Base-by-base conservation (phyloP, 2,329 filamentous ascomycete species). In the Aspergillus luchuensis region DNA sequence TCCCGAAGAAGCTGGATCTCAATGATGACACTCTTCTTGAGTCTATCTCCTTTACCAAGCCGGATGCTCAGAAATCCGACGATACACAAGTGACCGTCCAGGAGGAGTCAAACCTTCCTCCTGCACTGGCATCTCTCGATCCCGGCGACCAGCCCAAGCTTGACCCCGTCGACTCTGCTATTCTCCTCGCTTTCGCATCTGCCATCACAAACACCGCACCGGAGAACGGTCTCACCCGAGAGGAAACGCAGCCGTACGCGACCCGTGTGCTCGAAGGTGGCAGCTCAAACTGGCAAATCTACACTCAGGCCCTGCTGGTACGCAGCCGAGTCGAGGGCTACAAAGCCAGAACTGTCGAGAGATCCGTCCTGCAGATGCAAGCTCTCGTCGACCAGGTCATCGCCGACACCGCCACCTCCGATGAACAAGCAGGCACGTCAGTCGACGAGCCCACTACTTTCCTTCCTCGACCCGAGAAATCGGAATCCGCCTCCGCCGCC, bases 271-370 rank as follows among this genome's bases (percentile, higher is more conserved):
- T 99, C 1, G 86, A 90, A 8, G 92, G 95, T 62, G 93, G 94
- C 67, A 90, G 90, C 49, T 94, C 92, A 0, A 99, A 98, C 75
- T 99, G 95, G 95, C 95, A 98, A 74, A 89, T 97, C 36, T 98
- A 98, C 73, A 97, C 95, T 0, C 93, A 98, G 72, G 95, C 92
- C 0, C 81, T 99, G 8, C 82, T 99, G 0, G 91, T 98, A 1
- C 86, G 95, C 48, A 96, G 91, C 62, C 85, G 95, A 15, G 94
- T 98, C 57, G 95, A 99, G 76, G 84, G 93, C 0, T 93, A 96
- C 76, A 86, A 87, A 56, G 91, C 93, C 56, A 85, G 94, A 57
- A 99, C 95, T 0, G 84, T 96, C 39, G 95, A 99, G 78, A 84
- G 95, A 61, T 91, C 92, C 49, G 87, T 99, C 0, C 80, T 99